Evolutionary conservation across 2,329 filamentous ascomycete species (phyloP).

Genomic region (Botrytis aclada): DNA sequence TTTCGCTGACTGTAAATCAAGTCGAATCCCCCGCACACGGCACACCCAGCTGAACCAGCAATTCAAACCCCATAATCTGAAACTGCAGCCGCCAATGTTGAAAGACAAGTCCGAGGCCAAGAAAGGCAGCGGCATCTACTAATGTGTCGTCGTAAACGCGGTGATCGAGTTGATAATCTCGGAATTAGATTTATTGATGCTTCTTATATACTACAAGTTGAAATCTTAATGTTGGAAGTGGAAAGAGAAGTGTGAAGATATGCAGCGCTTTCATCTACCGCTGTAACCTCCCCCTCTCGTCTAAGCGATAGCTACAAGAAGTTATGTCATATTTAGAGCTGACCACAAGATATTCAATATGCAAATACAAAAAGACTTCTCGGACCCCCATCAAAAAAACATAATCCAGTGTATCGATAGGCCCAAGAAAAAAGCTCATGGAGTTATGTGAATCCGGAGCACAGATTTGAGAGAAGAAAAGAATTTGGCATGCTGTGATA

Average conservation of each 20-base stretch:
- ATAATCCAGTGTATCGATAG: not conserved
- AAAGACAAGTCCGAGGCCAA: not conserved
- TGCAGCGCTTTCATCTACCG: no score
- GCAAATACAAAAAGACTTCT: fast-evolving
- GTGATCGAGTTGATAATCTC: no score
- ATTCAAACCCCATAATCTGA: not conserved
- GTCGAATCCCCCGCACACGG: not conserved
- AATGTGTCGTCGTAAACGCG: no score
- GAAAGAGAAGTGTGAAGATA: no score
- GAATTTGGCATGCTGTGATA: no score
- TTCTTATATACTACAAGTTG: no score
- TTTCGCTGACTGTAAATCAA: not conserved
- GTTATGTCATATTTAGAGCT: no score
- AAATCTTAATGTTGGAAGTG: no score
- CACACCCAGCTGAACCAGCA: fast-evolving
- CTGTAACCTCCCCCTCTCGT: no score
- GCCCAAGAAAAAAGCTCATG: not conserved
- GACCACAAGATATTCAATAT: no score
- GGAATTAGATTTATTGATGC: fast-evolving
- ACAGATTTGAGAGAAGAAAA: fast-evolving
- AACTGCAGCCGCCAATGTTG: not conserved
- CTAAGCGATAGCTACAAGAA: no score
- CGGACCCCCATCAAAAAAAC: fast-evolving
- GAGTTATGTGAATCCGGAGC: fast-evolving
- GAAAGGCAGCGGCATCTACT: no score